Evolutionary conservation across 1,139 yeast genomes (phyloP).

Genomic region (Zygoascus meyerae): DNA sequence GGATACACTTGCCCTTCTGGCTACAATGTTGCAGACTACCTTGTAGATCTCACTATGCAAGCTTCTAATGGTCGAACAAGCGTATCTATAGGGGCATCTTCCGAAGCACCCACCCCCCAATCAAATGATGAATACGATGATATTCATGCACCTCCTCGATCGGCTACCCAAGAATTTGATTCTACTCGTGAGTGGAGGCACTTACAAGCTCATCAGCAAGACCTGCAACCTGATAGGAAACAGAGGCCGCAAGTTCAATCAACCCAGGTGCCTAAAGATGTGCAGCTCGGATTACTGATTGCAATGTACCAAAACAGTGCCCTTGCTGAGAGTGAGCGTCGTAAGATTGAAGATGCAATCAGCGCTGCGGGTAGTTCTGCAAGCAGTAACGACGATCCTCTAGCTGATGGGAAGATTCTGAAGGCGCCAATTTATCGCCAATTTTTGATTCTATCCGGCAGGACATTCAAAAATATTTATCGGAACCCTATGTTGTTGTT

Average conservation of each 20-base stretch:
- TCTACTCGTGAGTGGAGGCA: constrained; percentile 87
- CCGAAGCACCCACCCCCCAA: constrained; percentile 9
- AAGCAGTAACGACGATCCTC: constrained; percentile 26
- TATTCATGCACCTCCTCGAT: constrained; percentile 31
- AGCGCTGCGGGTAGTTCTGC: constrained; percentile 19
- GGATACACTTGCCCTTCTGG: constrained; percentile 86
- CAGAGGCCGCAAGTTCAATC: neutral
- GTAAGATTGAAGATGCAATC: constrained; percentile 38
- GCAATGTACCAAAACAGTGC: constrained; percentile 46
- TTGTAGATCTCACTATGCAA: constrained; percentile 83
- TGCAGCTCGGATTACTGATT: constrained; percentile 19
- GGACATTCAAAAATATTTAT: constrained; percentile 88
- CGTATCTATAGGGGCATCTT: constrained; percentile 36
- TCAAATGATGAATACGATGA: constrained; percentile 31
- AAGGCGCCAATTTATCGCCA: constrained; percentile 61
- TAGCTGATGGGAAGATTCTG: constrained; percentile 20
- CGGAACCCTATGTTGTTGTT: constrained; percentile 81
- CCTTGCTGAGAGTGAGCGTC: constrained; percentile 44
- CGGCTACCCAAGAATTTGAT: constrained; percentile 24
- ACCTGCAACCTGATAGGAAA: constrained; percentile 38
- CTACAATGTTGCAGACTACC: constrained; percentile 87
- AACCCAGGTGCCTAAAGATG: neutral
- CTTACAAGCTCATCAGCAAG: constrained; percentile 79
- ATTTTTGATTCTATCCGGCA: constrained; percentile 61
- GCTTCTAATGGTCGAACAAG: constrained; percentile 33